Conservation (phyloP, 2,329 filamentous ascomycete genomes). For the Venturiaceae sp. region DNA sequence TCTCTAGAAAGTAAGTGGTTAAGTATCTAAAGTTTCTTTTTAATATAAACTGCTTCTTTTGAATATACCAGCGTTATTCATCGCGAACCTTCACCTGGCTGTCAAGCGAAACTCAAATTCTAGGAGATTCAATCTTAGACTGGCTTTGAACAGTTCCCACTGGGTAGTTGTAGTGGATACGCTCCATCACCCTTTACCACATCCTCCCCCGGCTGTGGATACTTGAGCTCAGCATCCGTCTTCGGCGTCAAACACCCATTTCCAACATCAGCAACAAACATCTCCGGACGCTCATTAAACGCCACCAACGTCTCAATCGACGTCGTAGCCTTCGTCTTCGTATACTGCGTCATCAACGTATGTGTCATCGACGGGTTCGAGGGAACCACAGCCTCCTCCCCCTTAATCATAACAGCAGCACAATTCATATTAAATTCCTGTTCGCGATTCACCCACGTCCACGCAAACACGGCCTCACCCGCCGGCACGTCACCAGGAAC, state of each 20-base stretch:
- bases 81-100: no score
- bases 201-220: conserved; percentile 31
- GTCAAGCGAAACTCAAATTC: no score
- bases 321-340: not conserved
- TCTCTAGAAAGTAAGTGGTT: no score
- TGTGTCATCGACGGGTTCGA: not conserved
- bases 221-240: conserved; percentile 31
- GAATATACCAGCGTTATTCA: no score
- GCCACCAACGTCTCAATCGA: conserved; percentile 13
- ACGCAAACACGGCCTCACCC: conserved; percentile 33
- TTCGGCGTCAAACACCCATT: conserved; percentile 28
- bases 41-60: no score
- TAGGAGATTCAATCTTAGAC: no score
- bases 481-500: conserved; percentile 32
- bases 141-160: not conserved
- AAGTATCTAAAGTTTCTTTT: no score
- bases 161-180: conserved; percentile 31
- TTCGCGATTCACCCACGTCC: conserved; percentile 40
- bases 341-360: not conserved
- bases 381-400: not conserved
- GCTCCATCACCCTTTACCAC: conserved; percentile 33
- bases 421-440: conserved; percentile 33
- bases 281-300: conserved; percentile 28
- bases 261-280: conserved; percentile 30
- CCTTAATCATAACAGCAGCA: conserved; percentile 31